A percentile compares a stretch with the other conserved stretches of the same genome.
phyloP scores from a whole-genome alignment of 345 rosid species.

The Gossypium turneri region DNA sequence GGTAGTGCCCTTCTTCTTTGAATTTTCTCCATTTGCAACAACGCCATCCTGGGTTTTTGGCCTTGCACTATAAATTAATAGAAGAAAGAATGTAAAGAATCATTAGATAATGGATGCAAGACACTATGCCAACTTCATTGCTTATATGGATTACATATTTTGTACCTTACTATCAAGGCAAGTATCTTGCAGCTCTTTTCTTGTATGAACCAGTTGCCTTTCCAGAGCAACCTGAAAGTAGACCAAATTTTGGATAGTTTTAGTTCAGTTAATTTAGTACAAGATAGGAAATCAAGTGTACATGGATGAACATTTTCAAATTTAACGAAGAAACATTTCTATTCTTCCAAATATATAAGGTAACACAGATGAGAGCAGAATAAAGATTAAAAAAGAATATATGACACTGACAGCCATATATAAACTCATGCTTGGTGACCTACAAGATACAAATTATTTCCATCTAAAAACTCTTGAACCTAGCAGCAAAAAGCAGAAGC shows the following conservation, averaged over 20 bases:
- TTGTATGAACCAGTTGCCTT: constrained; percentile 93
- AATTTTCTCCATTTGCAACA: constrained; percentile 53
- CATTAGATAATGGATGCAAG: neutral
- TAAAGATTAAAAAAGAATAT: neutral
- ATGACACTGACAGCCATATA: neutral
- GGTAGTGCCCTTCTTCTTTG: constrained; percentile 54
- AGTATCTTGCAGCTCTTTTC: constrained; percentile 97
- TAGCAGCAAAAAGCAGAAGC: neutral
- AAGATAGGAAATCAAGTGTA: neutral
- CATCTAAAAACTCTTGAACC: neutral
- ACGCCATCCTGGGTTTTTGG: constrained; percentile 46
- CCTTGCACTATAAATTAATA: constrained; percentile 53
- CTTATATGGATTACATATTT: neutral
- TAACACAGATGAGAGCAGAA: constrained; percentile 1
- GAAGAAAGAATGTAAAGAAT: neutral
- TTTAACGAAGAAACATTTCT: neutral
- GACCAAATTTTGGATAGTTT: constrained; percentile 18
- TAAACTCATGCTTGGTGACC: neutral
- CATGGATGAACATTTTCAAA: neutral
- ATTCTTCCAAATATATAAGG: constrained; percentile 3
- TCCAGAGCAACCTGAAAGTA: constrained; percentile 81
- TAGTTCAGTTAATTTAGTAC: neutral
- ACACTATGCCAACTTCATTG: constrained; percentile 1
- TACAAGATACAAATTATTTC: neutral
- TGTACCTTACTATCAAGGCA: constrained; percentile 74